phyloP scores from a whole-genome alignment of 805 yeast genomes.

The Limtongozyma cylindracea region DNA sequence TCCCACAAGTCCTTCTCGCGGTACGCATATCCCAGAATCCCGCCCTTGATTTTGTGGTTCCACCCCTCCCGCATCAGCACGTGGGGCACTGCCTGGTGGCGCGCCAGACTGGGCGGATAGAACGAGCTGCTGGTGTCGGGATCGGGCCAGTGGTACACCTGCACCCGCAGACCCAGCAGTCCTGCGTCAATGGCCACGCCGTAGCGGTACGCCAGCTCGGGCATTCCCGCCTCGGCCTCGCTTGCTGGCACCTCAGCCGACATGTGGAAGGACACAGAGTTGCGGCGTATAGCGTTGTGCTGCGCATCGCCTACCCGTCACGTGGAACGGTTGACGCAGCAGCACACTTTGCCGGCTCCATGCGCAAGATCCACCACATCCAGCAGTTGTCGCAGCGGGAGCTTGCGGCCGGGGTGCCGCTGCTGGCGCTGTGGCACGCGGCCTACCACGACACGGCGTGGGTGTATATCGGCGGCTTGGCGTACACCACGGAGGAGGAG shows the following conservation, averaged over 20 bases:
- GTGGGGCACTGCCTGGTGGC: constrained; percentile 58
- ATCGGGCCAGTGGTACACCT: constrained; percentile 61
- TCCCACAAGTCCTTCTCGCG: constrained; percentile 33
- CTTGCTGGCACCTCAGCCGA: too few species aligned
- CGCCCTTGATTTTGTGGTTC: constrained; percentile 58
- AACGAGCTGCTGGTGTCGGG: constrained; percentile 6
- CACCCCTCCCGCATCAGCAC: constrained; percentile 39
- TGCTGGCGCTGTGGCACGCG: constrained; percentile 69
- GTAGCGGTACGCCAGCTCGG: constrained; percentile 19
- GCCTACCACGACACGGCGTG: constrained; percentile 61
- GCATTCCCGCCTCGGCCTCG: too few species aligned
- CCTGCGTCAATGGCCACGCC: constrained; percentile 92
- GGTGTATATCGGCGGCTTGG: constrained; percentile 52
- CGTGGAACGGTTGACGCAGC: too few species aligned
- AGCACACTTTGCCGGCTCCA: too few species aligned
- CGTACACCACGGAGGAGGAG: constrained; percentile 37
- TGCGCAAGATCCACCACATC: constrained; percentile 17
- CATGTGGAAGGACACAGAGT: too few species aligned
- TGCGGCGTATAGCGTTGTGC: too few species aligned
- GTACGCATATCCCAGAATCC: constrained; percentile 38
- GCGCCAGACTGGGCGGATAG: too few species aligned
- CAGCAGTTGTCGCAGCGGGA: constrained; percentile 41
- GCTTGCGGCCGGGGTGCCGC: constrained; percentile 27
- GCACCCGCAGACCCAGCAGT: constrained; percentile 79
- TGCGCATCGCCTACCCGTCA: too few species aligned